phyloP scores from a whole-genome alignment of 306 rosid species.

The Acacia confusa region DNA sequence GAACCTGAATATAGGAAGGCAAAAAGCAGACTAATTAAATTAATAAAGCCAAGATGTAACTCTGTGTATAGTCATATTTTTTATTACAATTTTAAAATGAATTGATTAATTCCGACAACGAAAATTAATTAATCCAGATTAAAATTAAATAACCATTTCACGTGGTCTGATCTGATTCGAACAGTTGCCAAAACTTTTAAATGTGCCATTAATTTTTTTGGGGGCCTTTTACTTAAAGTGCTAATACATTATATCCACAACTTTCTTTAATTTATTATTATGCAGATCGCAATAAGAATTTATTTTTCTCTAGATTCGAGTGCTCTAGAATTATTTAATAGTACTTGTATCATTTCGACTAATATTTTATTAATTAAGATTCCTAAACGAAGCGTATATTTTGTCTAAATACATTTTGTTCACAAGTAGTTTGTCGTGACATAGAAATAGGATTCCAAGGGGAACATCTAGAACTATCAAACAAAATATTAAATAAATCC shows the following conservation, averaged over 20 bases:
- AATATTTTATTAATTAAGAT: background rate
- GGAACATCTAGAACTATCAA: background rate
- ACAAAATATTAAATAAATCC: background rate
- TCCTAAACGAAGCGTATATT: background rate
- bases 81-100: slow-evolving; percentile 12
- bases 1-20: slow-evolving; percentile 6
- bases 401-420: background rate
- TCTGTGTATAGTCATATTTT: background rate
- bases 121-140: slow-evolving; percentile 1
- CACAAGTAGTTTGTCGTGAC: background rate
- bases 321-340: background rate
- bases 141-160: slow-evolving; percentile 1
- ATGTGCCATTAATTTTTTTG: background rate
- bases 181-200: background rate
- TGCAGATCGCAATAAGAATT: background rate
- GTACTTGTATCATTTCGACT: too few relatives aligned
- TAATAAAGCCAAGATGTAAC: slow-evolving; percentile 7
- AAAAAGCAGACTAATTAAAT: slow-evolving; percentile 7
- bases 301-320: background rate
- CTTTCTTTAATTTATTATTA: background rate
- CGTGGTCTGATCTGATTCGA: slow-evolving; percentile 8
- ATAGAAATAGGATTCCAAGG: background rate
- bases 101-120: background rate
- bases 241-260: background rate
- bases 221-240: background rate